Conservation (phyloP, 495 filamentous ascomycete genomes). For the Aspergillus bertholletiae region DNA sequence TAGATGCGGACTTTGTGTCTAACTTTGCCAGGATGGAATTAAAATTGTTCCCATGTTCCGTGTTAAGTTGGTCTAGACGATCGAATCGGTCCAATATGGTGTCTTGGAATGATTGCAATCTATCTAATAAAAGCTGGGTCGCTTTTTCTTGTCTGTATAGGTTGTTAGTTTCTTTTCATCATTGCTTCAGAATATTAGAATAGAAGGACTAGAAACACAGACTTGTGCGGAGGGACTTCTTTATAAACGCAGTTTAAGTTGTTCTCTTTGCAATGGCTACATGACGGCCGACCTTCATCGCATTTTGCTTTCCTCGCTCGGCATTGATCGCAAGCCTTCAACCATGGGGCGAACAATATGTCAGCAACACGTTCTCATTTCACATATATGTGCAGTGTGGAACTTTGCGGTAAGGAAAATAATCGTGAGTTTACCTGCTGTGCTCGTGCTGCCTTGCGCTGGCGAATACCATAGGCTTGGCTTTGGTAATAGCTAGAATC, state of each 20-base stretch:
- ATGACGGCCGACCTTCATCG: conserved; percentile 56
- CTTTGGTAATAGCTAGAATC: conserved; percentile 31
- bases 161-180: conserved; percentile 6
- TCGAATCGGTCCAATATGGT: conserved; percentile 12
- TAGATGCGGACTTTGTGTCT: conserved; percentile 3
- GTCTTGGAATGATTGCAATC: conserved; percentile 29
- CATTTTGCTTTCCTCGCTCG: conserved; percentile 62
- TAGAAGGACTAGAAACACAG: conserved; percentile 13
- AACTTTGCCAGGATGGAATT: conserved; percentile 4
- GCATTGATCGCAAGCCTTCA: conserved; percentile 58
- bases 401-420: background rate
- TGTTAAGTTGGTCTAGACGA: conserved; percentile 13
- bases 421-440: conserved; percentile 31
- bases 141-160: conserved; percentile 38
- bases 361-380: conserved; percentile 1
- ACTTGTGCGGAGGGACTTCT: conserved; percentile 60
- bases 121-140: conserved; percentile 34
- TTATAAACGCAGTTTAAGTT: conserved; percentile 54
- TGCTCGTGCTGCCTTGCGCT: conserved; percentile 41
- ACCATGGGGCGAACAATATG: background rate
- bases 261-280: conserved; percentile 58
- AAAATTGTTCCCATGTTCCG: conserved; percentile 9
- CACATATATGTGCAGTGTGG: background rate
- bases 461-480: conserved; percentile 32
- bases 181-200: background rate